A percentile compares a stretch with the other conserved stretches of the same genome.
Conservation (phyloP, 2,329 filamentous ascomycete genomes). For the Cryphonectria parasitica region DNA sequence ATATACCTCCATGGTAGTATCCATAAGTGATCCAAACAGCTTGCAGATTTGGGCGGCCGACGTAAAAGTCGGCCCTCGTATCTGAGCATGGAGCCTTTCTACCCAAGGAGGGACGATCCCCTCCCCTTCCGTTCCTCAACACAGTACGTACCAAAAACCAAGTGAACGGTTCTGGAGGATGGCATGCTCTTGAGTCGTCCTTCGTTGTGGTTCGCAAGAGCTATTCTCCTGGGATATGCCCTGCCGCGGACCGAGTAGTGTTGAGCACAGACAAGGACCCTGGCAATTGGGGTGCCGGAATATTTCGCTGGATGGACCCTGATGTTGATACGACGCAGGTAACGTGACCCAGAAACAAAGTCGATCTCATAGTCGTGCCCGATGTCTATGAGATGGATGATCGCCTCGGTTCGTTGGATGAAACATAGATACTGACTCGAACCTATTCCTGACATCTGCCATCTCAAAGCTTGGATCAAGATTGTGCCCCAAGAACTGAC, state of each 20-base stretch:
- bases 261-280: background rate
- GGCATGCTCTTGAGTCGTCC: background rate
- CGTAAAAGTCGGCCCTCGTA: background rate
- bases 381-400: background rate
- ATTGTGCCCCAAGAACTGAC: background rate
- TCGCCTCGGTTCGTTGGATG: background rate
- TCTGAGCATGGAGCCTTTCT: background rate
- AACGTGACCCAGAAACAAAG: background rate
- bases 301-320: background rate
- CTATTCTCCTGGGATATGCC: background rate
- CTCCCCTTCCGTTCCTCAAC: background rate
- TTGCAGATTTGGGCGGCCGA: background rate
- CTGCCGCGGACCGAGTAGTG: background rate
- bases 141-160: background rate
- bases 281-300: background rate
- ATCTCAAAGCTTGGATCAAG: background rate
- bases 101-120: background rate
- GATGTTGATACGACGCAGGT: background rate
- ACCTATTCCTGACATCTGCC: background rate
- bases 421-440: background rate
- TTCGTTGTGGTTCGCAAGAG: background rate
- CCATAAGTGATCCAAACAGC: background rate
- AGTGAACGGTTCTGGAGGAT: background rate
- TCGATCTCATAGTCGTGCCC: background rate
- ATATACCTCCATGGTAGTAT: background rate